A percentile compares a stretch with the other conserved stretches of the same genome.
Evolutionary conservation across 768 basidiomycete genomes (phyloP).

Genomic region (Mrakia hoshinonis): DNA sequence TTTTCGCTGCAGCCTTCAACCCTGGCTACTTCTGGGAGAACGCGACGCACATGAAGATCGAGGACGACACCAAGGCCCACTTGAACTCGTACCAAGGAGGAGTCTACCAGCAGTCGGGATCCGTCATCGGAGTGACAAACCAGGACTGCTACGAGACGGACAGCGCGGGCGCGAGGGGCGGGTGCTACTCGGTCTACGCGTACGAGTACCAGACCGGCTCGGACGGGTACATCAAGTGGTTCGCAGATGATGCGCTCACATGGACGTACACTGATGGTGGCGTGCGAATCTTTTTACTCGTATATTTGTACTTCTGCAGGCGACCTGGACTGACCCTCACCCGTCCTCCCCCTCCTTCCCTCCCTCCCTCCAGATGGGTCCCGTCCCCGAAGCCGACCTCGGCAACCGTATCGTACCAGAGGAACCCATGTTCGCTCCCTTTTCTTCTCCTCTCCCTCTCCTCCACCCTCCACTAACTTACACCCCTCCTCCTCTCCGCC

Average conservation of each 20-base stretch:
- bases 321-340: no score
- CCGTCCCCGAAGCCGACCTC: conserved; percentile 1
- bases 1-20: conserved; percentile 4
- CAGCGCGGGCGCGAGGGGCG: not conserved
- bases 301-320: not conserved
- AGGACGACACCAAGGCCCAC: not conserved
- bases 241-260: conserved; percentile 8
- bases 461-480: not conserved
- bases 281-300: not conserved
- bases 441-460: no score
- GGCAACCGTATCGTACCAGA: conserved; percentile 20
- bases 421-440: conserved; percentile 20
- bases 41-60: conserved; percentile 11
- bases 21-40: conserved; percentile 15
- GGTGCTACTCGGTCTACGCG: conserved; percentile 25
- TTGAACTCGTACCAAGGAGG: conserved; percentile 29
- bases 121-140: conserved; percentile 18
- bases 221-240: conserved; percentile 27
- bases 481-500: no score
- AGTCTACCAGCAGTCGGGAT: conserved; percentile 21
- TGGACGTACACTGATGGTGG: conserved; percentile 16
- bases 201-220: conserved; percentile 24
- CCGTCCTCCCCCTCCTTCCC: not conserved
- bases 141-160: conserved; percentile 26
- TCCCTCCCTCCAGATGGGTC: conserved; percentile 8